A percentile compares a stretch with the other conserved stretches of the same genome.
Evolutionary conservation across 148 eudicot species (phyloP).

Genomic region (Diospyros lotus): DNA sequence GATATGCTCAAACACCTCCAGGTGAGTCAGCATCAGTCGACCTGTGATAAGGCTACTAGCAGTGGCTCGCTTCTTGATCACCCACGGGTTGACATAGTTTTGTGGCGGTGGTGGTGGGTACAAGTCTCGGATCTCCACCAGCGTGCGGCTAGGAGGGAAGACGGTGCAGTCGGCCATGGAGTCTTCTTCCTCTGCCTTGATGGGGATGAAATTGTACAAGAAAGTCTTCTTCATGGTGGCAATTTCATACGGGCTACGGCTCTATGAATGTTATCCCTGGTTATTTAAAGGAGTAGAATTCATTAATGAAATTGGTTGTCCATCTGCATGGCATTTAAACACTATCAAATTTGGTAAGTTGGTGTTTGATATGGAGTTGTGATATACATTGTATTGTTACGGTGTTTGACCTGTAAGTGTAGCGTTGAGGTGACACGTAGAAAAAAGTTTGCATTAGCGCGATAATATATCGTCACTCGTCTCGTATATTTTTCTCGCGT

Average conservation of each 20-base stretch:
- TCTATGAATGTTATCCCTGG: no score
- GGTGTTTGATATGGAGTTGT: no score
- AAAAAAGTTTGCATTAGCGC: no score
- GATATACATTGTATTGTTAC: no score
- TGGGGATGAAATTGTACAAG: constrained; percentile 14
- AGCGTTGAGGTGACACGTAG: no score
- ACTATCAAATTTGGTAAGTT: no score
- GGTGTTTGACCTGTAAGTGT: no score
- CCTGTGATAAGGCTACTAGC: neutral
- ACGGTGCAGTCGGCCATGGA: neutral
- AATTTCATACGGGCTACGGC: neutral
- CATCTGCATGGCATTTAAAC: no score
- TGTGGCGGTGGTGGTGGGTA: neutral
- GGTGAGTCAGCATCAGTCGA: constrained; percentile 2
- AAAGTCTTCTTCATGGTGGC: constrained; percentile 12
- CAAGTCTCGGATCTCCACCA: constrained; percentile 13
- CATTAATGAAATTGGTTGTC: no score
- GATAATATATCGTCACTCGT: no score
- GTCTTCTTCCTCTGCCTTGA: constrained; percentile 15
- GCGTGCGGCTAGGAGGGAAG: neutral
- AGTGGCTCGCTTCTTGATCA: constrained; percentile 1
- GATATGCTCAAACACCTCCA: constrained; percentile 3
- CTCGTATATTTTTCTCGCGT: no score
- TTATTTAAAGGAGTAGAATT: no score
- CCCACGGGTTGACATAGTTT: constrained; percentile 9